A percentile compares a stretch with the other conserved stretches of the same genome.
Evolutionary conservation across 192 early-diverging fungal species (phyloP).

Genomic region (Podila minutissima): DNA sequence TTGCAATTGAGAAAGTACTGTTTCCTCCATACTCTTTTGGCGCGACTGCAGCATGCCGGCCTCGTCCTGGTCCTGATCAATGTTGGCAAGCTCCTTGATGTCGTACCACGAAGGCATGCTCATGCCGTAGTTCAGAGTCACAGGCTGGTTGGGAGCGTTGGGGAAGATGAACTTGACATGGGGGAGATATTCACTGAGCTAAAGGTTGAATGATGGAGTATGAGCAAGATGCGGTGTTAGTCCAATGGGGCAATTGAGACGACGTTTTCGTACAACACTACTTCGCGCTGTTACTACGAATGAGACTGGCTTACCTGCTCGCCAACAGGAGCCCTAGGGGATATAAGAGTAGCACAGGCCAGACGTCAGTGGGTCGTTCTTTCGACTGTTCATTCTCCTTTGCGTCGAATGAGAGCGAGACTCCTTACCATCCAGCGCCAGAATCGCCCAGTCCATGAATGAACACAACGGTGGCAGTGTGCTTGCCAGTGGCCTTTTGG

Average conservation of each 20-base stretch:
- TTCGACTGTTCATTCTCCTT: too few species aligned
- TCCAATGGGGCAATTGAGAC: not conserved
- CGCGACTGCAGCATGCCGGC: slow-evolving; percentile 65
- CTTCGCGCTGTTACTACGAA: not conserved
- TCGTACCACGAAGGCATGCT: slow-evolving; percentile 94
- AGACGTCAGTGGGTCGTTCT: too few species aligned
- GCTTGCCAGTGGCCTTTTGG: slow-evolving; percentile 49
- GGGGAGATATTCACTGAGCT: slow-evolving; percentile 68
- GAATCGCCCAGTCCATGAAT: slow-evolving; percentile 71
- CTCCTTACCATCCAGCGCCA: slow-evolving; percentile 63
- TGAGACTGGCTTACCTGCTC: slow-evolving; percentile 17
- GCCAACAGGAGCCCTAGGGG: slow-evolving; percentile 24
- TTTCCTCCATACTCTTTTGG: slow-evolving; percentile 29
- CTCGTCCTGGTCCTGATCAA: slow-evolving; percentile 72
- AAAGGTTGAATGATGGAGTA: not conserved
- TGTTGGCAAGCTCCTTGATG: slow-evolving; percentile 55
- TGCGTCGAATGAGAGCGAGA: too few species aligned
- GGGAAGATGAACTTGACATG: slow-evolving; percentile 95
- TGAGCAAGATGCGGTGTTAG: too few species aligned
- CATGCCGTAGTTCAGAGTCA: slow-evolving; percentile 85
- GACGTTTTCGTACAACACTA: not conserved
- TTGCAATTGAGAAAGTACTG: too few species aligned
- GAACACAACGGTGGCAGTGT: slow-evolving; percentile 67
- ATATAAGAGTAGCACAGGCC: too few species aligned
- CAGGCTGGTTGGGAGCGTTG: slow-evolving; percentile 73